Percentiles rank a stretch among this genome's conserved stretches.
Evolutionary conservation across 1,284 basidiomycete genomes (phyloP).

Genomic region (Ganoderma boninense): DNA sequence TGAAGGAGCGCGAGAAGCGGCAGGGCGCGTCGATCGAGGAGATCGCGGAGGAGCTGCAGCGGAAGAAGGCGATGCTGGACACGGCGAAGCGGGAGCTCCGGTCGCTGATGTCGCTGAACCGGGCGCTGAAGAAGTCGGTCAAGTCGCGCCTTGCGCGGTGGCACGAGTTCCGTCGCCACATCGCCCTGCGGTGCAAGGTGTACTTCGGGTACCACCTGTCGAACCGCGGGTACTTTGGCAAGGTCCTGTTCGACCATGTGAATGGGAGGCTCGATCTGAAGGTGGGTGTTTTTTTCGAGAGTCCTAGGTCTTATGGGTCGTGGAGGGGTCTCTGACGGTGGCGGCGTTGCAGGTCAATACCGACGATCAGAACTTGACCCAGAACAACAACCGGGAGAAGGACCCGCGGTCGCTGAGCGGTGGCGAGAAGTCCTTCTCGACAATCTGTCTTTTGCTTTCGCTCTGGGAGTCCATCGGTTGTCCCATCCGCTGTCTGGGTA

Average conservation of each 20-base stretch:
- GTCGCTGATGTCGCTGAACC: slow-evolving; percentile 69
- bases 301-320: neutral
- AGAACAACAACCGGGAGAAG: slow-evolving; percentile 70
- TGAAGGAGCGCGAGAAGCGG: slow-evolving; percentile 74
- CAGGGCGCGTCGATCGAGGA: slow-evolving; percentile 84
- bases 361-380: slow-evolving; percentile 75
- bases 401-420: slow-evolving; percentile 88
- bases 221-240: slow-evolving; percentile 87
- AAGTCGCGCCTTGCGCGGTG: slow-evolving; percentile 75
- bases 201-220: slow-evolving; percentile 87
- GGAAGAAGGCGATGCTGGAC: slow-evolving; percentile 62
- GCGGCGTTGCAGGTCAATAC: slow-evolving; percentile 68
- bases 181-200: slow-evolving; percentile 85
- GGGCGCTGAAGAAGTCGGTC: slow-evolving; percentile 68
- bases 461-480: slow-evolving; percentile 97
- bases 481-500: slow-evolving; percentile 93
- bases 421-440: slow-evolving; percentile 97
- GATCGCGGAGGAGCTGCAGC: slow-evolving; percentile 74
- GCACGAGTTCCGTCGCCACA: slow-evolving; percentile 88
- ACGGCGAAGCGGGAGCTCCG: slow-evolving; percentile 68
- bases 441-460: slow-evolving; percentile 91
- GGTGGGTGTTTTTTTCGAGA: slow-evolving; percentile 47
- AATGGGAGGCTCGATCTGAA: slow-evolving; percentile 73
- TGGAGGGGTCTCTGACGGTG: neutral
- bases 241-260: slow-evolving; percentile 86